Evolutionary conservation across 371 early-diverging fungal species (phyloP), one percentile per base, ranked within the genome.

Genomic region (Mucor piriformis): DNA sequence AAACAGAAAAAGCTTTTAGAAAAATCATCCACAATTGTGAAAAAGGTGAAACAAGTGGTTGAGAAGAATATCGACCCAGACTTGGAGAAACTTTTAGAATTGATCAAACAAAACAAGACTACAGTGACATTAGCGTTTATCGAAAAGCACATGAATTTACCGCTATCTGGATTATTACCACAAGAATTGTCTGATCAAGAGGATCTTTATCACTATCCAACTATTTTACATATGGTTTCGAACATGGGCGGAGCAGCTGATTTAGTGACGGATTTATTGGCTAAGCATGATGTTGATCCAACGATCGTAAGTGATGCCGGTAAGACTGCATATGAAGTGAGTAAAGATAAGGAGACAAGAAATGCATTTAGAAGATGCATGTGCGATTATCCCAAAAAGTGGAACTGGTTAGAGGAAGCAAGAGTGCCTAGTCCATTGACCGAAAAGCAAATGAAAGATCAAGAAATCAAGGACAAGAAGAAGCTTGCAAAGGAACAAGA

Each of bases 341-440:
- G 92, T 8, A 84, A 79, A 42, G 84, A 87, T 67, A 91, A 92
- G 56, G 79, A 82, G 15, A 87, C 88, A 0, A 78, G 95, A 10
- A 92, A 94, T 65, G 87, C 82, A 0, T 95, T 95, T 69, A 76
- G 91, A 27, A 75, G 92, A 16, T 88, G 81, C 50, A 87, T 90
- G 82, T 75, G 73, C n/a, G 75, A 81, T 33, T 40, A 82, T 6
- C 87, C 88, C 2, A 83, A 85, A 15, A 60, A 67, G 42, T 92
- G 89, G 89, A 81, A 87, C 51, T 93, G 88, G 81, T 62, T 81
- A 1, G 75, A 63, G 6, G 73, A 66, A 1, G 90, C 90, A 1
- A 80, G 81, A 7, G 89, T 95, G 0, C 93, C 95, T 0, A 86
- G 86, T 27, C 86, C 92, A 12, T 72, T 94, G n/a, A 88, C 94